Conservation (phyloP, 345 rosid genomes). For the Salix dunnii region DNA sequence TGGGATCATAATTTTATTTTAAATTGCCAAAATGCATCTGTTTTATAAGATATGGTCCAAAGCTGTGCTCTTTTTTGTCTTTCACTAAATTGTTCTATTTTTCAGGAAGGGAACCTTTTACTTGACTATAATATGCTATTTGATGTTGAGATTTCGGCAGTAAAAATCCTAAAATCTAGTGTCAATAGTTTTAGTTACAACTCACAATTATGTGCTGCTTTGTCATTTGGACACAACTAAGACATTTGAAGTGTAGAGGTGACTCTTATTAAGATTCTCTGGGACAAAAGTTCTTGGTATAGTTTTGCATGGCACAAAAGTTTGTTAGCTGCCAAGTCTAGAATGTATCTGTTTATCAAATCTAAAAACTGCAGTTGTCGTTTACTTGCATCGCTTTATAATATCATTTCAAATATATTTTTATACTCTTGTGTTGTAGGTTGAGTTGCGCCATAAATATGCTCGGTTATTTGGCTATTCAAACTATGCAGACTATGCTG, state of each 20-base stretch:
- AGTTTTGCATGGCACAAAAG: neutral
- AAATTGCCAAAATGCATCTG: neutral
- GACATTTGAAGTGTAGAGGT: neutral
- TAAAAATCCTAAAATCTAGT: neutral
- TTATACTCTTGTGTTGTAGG: constrained; percentile 39
- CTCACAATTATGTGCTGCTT: neutral
- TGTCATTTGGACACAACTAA: neutral
- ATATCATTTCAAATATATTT: neutral
- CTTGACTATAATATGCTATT: neutral
- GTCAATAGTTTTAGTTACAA: neutral
- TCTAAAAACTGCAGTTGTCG: too few species aligned
- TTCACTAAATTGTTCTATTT: neutral
- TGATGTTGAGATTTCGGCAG: neutral
- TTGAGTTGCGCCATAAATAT: constrained; percentile 76
- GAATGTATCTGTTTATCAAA: neutral
- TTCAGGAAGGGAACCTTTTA: neutral
- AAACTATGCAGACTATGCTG: constrained; percentile 79
- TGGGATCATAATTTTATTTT: neutral
- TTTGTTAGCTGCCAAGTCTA: neutral
- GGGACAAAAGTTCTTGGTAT: neutral
- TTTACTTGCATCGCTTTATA: too few species aligned
- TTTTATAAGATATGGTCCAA: neutral
- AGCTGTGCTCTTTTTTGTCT: neutral
- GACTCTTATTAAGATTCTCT: neutral
- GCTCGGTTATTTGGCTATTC: constrained; percentile 83